These are phyloP conservation scores for Thuja plicata DNA, from an alignment of 83 land plant genomes.

Conservation along the genomic window DNA sequence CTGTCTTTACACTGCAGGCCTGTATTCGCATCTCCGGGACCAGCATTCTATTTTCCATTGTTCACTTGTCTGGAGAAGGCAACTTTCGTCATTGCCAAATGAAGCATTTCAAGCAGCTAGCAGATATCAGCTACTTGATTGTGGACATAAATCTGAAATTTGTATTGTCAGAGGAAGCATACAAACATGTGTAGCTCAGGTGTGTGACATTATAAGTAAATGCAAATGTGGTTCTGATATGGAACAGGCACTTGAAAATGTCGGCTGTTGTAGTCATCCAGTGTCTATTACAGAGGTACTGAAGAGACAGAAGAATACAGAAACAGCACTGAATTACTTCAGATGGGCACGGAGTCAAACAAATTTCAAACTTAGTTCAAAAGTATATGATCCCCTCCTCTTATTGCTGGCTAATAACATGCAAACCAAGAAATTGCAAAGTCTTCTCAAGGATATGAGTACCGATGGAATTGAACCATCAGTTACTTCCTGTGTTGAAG, in stretches of 20 bases:
- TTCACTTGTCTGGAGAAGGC: not conserved
- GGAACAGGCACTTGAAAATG: conserved; percentile 31
- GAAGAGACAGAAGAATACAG: conserved; percentile 39
- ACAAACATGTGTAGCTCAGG: not conserved
- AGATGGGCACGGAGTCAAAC: conserved; percentile 41
- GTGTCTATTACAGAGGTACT: conserved; percentile 40
- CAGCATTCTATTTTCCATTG: not conserved
- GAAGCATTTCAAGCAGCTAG: not conserved
- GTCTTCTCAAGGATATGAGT: conserved; percentile 64
- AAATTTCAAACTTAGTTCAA: conserved; percentile 34
- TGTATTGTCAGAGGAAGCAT: not conserved
- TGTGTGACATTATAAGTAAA: conserved; percentile 33
- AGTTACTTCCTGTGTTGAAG: conserved; percentile 27
- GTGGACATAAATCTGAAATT: not conserved
- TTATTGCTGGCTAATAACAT: conserved; percentile 39
- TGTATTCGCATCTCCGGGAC: not conserved
- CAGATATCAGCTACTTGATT: not conserved
- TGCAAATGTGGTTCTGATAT: conserved; percentile 42
- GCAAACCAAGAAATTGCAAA: conserved; percentile 29
- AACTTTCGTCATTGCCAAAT: conserved; percentile 5
- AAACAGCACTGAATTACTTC: conserved; percentile 51
- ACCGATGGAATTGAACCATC: conserved; percentile 49
- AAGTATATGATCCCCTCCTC: conserved; percentile 54
- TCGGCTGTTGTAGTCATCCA: conserved; percentile 21
- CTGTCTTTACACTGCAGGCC: not conserved